phyloP scores from a whole-genome alignment of 192 early-diverging fungal genomes.

The Gamsiella multidivaricata region DNA sequence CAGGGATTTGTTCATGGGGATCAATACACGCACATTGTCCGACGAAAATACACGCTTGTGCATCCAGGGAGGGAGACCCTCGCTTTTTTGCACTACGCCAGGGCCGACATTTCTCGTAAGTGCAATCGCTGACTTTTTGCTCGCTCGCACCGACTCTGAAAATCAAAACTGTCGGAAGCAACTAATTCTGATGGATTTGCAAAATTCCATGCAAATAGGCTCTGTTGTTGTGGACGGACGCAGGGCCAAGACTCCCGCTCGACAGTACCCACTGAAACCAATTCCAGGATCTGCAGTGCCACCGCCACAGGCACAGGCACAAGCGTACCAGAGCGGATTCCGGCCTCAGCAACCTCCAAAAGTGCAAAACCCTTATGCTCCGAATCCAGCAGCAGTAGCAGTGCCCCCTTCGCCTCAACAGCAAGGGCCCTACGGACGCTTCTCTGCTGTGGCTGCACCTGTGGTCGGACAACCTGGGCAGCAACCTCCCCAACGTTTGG shows the following conservation, averaged over 20 bases:
- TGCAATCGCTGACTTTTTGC: neutral
- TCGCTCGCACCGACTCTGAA: neutral
- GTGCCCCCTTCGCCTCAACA: constrained; percentile 41
- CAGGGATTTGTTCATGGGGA: constrained; percentile 51
- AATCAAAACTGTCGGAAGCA: neutral
- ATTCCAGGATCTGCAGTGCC: constrained; percentile 14
- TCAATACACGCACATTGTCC: constrained; percentile 44
- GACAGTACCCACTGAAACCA: constrained; percentile 41
- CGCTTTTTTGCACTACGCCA: constrained; percentile 47
- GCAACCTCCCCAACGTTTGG: constrained; percentile 28
- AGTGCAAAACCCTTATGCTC: constrained; percentile 21
- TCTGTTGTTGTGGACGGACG: constrained; percentile 45
- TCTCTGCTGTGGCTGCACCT: constrained; percentile 11
- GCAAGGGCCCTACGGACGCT: constrained; percentile 24
- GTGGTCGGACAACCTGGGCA: constrained; percentile 17
- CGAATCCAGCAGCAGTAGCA: constrained; percentile 8
- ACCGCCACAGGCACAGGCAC: constrained; percentile 9
- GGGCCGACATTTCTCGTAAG: constrained; percentile 45
- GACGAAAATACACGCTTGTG: constrained; percentile 45
- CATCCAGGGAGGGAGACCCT: constrained; percentile 48
- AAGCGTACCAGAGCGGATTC: constrained; percentile 11
- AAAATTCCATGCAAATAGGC: constrained; percentile 11
- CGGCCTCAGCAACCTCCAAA: constrained; percentile 26
- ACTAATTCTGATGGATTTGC: neutral
- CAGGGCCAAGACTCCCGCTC: constrained; percentile 38